phyloP scores from a whole-genome alignment of 2,329 filamentous ascomycete species.

The Talaromyces sp. region DNA sequence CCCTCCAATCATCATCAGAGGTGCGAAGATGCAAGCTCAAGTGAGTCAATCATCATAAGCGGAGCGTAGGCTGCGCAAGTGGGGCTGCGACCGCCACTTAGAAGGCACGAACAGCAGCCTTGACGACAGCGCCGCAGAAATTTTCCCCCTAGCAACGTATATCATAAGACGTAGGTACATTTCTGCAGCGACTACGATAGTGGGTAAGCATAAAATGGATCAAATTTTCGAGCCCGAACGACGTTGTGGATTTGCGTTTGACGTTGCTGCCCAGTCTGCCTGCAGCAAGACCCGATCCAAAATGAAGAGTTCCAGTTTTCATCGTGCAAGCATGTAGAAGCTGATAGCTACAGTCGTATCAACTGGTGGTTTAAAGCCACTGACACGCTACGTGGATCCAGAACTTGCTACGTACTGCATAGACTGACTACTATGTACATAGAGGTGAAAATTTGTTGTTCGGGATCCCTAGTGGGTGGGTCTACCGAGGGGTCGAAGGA shows the following conservation, averaged over 20 bases:
- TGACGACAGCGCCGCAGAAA: constrained; percentile 13
- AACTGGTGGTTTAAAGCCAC: background rate
- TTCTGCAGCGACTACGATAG: background rate
- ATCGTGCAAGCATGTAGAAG: background rate
- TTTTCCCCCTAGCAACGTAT: background rate
- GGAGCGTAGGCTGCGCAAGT: constrained; percentile 4
- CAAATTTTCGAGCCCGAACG: background rate
- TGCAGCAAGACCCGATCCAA: constrained; percentile 21
- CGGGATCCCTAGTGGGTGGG: constrained; percentile 5
- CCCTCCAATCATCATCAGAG: constrained; percentile 2
- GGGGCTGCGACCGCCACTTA: constrained; percentile 15
- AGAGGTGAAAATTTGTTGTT: constrained; percentile 9
- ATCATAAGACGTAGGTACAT: constrained; percentile 1
- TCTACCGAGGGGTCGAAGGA: constrained; percentile 2
- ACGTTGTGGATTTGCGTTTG: background rate
- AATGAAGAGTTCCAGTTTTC: background rate
- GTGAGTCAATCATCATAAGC: constrained; percentile 5
- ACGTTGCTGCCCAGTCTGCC: constrained; percentile 38
- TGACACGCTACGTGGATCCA: background rate
- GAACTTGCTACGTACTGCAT: background rate
- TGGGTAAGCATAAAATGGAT: constrained; percentile 1
- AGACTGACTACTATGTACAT: too few relatives aligned
- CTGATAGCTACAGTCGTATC: background rate
- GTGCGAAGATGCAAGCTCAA: background rate
- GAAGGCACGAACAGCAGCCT: constrained; percentile 24